phyloP scores from a whole-genome alignment of 495 filamentous ascomycete species.

The Symbiotaphrina buchneri region DNA sequence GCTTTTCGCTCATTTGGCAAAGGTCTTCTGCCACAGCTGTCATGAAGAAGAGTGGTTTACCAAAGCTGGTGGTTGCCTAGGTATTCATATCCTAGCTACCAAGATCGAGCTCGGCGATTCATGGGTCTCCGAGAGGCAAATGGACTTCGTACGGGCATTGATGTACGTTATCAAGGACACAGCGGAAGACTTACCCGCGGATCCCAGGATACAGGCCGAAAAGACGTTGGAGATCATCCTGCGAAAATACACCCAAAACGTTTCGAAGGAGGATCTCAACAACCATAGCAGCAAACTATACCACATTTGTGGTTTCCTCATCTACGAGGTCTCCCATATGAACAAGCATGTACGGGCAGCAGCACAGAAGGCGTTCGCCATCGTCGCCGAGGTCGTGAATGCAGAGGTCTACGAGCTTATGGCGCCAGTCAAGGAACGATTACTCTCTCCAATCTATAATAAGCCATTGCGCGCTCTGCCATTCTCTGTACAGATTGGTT shows the following conservation, averaged over 20 bases:
- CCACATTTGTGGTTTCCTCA: slow-evolving; percentile 60
- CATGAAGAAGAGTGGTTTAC: slow-evolving; percentile 96
- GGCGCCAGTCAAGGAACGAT: slow-evolving; percentile 62
- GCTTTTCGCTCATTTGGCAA: slow-evolving; percentile 63
- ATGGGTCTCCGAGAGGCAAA: slow-evolving; percentile 62
- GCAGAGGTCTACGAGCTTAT: slow-evolving; percentile 70
- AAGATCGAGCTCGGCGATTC: slow-evolving; percentile 59
- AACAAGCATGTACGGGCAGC: slow-evolving; percentile 82
- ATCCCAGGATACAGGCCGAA: slow-evolving; percentile 60
- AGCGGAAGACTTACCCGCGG: slow-evolving; percentile 72
- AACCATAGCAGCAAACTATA: slow-evolving; percentile 40
- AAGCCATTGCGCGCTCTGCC: slow-evolving; percentile 86
- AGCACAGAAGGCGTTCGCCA: slow-evolving; percentile 56
- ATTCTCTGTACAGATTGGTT: slow-evolving; percentile 85
- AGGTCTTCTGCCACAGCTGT: slow-evolving; percentile 77
- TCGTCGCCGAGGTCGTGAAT: slow-evolving; percentile 51
- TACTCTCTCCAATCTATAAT: slow-evolving; percentile 72
- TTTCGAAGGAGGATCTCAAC: slow-evolving; percentile 53
- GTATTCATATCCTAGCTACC: slow-evolving; percentile 63
- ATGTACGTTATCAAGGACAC: slow-evolving; percentile 97
- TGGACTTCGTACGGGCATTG: slow-evolving; percentile 66
- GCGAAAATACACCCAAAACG: slow-evolving; percentile 45
- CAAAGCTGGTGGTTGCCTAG: slow-evolving; percentile 76
- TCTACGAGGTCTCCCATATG: slow-evolving; percentile 76
- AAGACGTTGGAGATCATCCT: slow-evolving; percentile 61